Conservation (phyloP, 2,329 filamentous ascomycete genomes). For the Colletotrichum sidae region DNA sequence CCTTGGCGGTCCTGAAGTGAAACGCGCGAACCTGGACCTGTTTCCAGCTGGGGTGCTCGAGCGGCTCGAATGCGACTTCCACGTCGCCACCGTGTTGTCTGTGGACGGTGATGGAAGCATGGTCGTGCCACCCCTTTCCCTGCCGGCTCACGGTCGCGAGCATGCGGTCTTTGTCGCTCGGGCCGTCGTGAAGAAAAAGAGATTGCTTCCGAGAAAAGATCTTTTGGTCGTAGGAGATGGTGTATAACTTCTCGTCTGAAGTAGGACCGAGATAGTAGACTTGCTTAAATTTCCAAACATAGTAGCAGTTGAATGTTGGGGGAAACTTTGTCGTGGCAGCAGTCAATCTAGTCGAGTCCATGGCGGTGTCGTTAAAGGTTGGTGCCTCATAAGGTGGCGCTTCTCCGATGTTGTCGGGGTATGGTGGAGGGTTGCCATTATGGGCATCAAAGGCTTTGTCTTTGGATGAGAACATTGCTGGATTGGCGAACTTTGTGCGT, state of each 20-base stretch:
- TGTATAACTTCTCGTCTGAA: slow-evolving; percentile 13
- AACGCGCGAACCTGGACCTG: slow-evolving; percentile 11
- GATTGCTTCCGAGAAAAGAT: slow-evolving; percentile 23
- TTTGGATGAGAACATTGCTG: too few relatives aligned
- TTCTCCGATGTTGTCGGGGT: background rate
- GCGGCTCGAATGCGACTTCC: slow-evolving; percentile 6
- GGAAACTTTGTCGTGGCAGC: slow-evolving; percentile 22
- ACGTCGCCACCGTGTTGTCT: background rate
- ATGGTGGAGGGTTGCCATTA: background rate
- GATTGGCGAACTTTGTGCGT: too few relatives aligned
- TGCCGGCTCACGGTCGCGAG: slow-evolving; percentile 15
- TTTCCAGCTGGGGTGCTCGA: slow-evolving; percentile 8
- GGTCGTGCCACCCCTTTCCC: background rate
- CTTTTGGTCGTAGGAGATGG: slow-evolving; percentile 9
- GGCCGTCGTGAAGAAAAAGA: slow-evolving; percentile 26
- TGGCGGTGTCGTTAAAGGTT: background rate
- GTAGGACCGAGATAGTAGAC: slow-evolving; percentile 24
- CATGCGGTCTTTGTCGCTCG: slow-evolving; percentile 5
- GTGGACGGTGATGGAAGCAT: slow-evolving; percentile 17
- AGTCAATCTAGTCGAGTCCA: slow-evolving; percentile 1
- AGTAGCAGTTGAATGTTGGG: slow-evolving; percentile 27
- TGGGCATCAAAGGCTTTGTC: background rate
- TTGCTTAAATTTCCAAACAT: slow-evolving; percentile 27
- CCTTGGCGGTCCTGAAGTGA: slow-evolving; percentile 1
- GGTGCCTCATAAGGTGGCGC: slow-evolving; percentile 1